These are phyloP conservation scores for Phanerochaete carnosa DNA, from an alignment of 768 basidiomycete genomes.

Conservation along the genomic window DNA sequence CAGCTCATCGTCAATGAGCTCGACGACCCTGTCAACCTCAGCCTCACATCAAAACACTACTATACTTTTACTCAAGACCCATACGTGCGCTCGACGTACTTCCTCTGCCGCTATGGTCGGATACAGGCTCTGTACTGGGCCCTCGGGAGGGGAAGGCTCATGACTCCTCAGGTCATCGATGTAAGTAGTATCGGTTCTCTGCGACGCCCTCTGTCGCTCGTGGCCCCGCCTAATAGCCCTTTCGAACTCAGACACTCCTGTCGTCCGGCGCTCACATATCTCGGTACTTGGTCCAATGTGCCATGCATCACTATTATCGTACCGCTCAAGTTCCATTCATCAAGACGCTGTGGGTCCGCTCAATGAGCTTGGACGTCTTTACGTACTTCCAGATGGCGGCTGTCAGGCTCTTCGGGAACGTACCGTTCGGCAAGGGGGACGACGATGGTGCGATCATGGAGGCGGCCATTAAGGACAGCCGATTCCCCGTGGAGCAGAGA, in stretches of 20 bases:
- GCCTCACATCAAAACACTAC: conserved; percentile 55
- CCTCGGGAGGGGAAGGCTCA: conserved; percentile 64
- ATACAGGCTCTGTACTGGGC: conserved; percentile 73
- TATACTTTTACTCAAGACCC: conserved; percentile 64
- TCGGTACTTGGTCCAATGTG: conserved; percentile 74
- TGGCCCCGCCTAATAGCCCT: conserved; percentile 1
- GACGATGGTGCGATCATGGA: conserved; percentile 70
- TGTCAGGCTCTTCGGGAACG: conserved; percentile 56
- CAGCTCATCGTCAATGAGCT: conserved; percentile 74
- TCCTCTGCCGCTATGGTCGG: conserved; percentile 68
- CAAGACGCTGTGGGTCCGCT: conserved; percentile 72
- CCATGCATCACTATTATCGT: conserved; percentile 77
- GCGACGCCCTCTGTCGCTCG: not conserved
- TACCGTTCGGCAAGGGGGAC: conserved; percentile 68
- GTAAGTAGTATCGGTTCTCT: conserved; percentile 37
- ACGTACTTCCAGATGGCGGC: conserved; percentile 61
- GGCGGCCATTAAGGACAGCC: conserved; percentile 66
- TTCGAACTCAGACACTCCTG: conserved; percentile 56
- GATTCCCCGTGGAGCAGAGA: conserved; percentile 57
- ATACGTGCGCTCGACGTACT: conserved; percentile 76
- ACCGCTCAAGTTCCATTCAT: conserved; percentile 64
- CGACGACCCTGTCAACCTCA: conserved; percentile 58
- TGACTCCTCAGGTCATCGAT: conserved; percentile 66
- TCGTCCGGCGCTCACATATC: conserved; percentile 76
- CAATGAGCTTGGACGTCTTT: conserved; percentile 57